Percentiles rank a stretch among this genome's conserved stretches.
Conservation (phyloP, 2,329 filamentous ascomycete genomes). For the Colletotrichum sojae region DNA sequence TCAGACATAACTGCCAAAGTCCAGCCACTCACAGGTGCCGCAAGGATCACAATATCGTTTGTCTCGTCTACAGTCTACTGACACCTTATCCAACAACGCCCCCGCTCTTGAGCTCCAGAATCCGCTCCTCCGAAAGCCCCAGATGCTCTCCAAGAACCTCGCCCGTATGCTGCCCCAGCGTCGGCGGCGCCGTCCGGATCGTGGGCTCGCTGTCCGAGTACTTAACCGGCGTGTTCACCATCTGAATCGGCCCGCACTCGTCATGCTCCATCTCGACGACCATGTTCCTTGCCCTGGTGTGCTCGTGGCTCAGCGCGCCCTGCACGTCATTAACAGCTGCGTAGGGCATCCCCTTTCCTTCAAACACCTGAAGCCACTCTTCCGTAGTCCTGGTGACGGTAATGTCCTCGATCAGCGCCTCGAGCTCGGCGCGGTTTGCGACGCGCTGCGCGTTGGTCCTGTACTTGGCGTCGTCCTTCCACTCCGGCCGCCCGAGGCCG, state of each 20-base stretch:
- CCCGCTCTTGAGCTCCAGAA: slow-evolving; percentile 73
- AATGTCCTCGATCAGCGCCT: slow-evolving; percentile 82
- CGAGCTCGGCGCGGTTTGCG: slow-evolving; percentile 81
- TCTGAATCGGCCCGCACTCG: slow-evolving; percentile 85
- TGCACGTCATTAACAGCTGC: slow-evolving; percentile 95
- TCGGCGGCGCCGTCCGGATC: slow-evolving; percentile 84
- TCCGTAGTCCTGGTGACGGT: slow-evolving; percentile 84
- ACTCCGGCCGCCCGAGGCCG: slow-evolving; percentile 69
- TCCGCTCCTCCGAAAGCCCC: slow-evolving; percentile 70
- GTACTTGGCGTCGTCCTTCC: slow-evolving; percentile 73
- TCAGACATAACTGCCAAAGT: too few relatives aligned
- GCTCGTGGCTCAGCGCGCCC: slow-evolving; percentile 84
- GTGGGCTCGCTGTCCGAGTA: slow-evolving; percentile 86
- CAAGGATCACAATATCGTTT: too few relatives aligned
- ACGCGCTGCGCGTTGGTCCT: slow-evolving; percentile 74
- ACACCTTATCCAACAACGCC: slow-evolving; percentile 72
- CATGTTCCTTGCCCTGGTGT: slow-evolving; percentile 90
- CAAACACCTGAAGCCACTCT: slow-evolving; percentile 89
- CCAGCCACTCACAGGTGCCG: too few relatives aligned
- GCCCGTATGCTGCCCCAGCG: slow-evolving; percentile 88
- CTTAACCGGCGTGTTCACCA: slow-evolving; percentile 96
- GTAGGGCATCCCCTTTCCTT: slow-evolving; percentile 92
- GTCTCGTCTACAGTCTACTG: background rate
- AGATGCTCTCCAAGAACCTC: slow-evolving; percentile 79
- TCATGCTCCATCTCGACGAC: slow-evolving; percentile 89